Evolutionary conservation across 202 grass and related monocot species (phyloP).

Genomic region (Eragrostis tef): DNA sequence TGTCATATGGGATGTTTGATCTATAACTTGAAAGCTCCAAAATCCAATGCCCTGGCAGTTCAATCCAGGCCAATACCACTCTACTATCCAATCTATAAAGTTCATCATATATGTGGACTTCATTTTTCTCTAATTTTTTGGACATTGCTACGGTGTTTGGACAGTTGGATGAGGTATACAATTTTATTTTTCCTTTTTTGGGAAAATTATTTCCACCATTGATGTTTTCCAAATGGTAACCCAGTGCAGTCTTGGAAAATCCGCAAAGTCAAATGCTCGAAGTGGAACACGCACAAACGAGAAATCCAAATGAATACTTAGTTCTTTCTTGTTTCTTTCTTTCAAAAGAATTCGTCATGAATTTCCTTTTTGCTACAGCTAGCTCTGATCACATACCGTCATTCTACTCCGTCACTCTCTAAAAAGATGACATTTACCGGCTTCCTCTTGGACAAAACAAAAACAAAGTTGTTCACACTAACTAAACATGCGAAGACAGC

Average conservation of each 20-base stretch:
- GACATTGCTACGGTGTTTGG: too few species aligned
- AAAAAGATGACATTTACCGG: conserved; percentile 52
- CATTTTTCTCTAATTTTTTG: too few species aligned
- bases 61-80: neutral
- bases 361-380: neutral
- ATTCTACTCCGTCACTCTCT: conserved; percentile 15
- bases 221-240: neutral
- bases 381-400: neutral
- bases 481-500: neutral
- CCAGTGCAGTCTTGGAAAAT: neutral
- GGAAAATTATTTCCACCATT: conserved; percentile 1
- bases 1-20: conserved; percentile 38
- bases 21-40: conserved; percentile 2
- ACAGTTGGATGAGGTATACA: neutral
- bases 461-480: conserved; percentile 31
- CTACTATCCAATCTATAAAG: too few species aligned
- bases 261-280: neutral
- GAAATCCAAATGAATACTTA: neutral
- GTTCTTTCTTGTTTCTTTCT: neutral
- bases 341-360: neutral
- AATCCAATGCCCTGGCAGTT: conserved; percentile 17
- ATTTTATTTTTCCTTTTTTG: too few species aligned
- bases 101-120: too few species aligned
- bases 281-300: neutral
- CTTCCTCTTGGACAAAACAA: conserved; percentile 43